A percentile compares a stretch with the other conserved stretches of the same genome.
Conservation (phyloP, 306 rosid species). For the Pterocarpus santalinus region DNA sequence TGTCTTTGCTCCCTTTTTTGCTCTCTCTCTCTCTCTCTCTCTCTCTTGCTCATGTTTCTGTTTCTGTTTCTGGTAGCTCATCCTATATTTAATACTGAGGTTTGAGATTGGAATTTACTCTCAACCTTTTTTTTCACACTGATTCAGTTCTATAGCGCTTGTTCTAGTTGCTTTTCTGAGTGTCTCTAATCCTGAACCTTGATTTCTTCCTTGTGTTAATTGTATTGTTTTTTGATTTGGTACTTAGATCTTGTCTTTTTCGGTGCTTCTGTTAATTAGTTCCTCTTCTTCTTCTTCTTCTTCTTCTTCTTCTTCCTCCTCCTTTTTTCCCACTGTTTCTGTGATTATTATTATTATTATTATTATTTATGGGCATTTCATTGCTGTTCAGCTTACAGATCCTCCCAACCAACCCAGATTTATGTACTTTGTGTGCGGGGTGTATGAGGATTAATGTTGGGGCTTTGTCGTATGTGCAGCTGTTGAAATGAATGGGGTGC, state of each 20-base stretch:
- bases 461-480: constrained; percentile 49
- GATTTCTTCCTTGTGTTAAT: constrained; percentile 9
- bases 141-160: too few species aligned
- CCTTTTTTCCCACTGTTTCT: neutral
- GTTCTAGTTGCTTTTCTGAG: constrained; percentile 33
- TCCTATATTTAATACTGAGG: constrained; percentile 9
- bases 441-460: constrained; percentile 38
- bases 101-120: constrained; percentile 4
- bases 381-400: constrained; percentile 23
- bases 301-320: neutral
- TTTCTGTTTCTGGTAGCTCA: neutral
- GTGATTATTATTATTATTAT: neutral
- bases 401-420: neutral
- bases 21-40: neutral
- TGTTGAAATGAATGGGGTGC: constrained; percentile 68
- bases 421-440: neutral
- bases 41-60: constrained; percentile 16
- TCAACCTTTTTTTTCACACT: neutral
- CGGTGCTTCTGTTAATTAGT: neutral
- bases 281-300: neutral
- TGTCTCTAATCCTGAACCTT: constrained; percentile 6
- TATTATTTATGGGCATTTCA: neutral
- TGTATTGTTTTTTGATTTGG: neutral
- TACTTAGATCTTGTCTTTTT: constrained; percentile 46
- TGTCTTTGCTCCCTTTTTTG: neutral